phyloP scores from a whole-genome alignment of 768 basidiomycete genomes.

The Strobilomyces confusus region DNA sequence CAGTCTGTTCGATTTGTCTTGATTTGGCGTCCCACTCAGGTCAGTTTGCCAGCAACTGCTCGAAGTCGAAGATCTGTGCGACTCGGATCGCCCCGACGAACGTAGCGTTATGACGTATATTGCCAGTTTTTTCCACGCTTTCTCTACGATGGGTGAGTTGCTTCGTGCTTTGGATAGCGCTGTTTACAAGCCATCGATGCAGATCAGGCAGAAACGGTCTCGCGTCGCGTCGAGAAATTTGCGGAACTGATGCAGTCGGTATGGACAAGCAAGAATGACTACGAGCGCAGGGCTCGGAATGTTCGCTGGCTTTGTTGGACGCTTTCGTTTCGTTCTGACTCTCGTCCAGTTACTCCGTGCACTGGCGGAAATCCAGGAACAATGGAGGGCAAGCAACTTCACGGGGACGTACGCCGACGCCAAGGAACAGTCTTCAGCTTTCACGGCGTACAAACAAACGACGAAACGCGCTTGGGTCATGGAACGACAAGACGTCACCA shows the following conservation, averaged over 20 bases:
- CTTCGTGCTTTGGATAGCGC: neutral
- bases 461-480: slow-evolving; percentile 85
- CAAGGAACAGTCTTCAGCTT: slow-evolving; percentile 66
- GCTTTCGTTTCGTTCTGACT: slow-evolving; percentile 4
- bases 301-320: slow-evolving; percentile 38
- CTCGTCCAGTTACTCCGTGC: slow-evolving; percentile 51
- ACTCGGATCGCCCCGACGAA: slow-evolving; percentile 86
- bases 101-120: slow-evolving; percentile 98
- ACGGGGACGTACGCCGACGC: slow-evolving; percentile 78
- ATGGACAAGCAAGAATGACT: slow-evolving; percentile 86
- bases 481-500: slow-evolving; percentile 83
- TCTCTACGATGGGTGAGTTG: slow-evolving; percentile 86
- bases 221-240: slow-evolving; percentile 91
- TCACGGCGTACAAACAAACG: slow-evolving; percentile 79
- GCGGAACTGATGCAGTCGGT: slow-evolving; percentile 93
- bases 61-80: slow-evolving; percentile 94
- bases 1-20: slow-evolving; percentile 49
- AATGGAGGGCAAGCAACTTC: slow-evolving; percentile 67
- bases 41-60: slow-evolving; percentile 67
- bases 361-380: slow-evolving; percentile 59
- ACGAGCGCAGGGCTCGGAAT: slow-evolving; percentile 77
- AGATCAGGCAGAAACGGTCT: slow-evolving; percentile 96
- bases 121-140: slow-evolving; percentile 96
- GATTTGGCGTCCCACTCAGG: neutral
- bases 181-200: slow-evolving; percentile 1